Evolutionary conservation across 169 alveolate genomes (phyloP).

Genomic region (Cryptosporidium baileyi): DNA sequence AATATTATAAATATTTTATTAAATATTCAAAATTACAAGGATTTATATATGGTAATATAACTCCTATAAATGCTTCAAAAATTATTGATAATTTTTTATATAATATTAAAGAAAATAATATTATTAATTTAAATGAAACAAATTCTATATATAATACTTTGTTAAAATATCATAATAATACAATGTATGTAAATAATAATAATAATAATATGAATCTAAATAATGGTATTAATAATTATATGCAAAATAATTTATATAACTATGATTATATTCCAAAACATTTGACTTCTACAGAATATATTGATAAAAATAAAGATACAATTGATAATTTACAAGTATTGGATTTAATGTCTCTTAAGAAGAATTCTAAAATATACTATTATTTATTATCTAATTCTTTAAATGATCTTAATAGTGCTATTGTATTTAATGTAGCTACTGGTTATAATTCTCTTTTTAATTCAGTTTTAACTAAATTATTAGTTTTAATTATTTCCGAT

Average conservation of each 20-base stretch:
- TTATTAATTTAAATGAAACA: not conserved
- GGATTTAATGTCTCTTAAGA: not conserved
- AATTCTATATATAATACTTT: not conserved
- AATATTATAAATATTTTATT: not conserved
- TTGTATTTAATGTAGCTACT: not conserved
- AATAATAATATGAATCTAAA: no score
- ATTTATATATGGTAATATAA: conserved; percentile 4
- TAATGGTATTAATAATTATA: not conserved
- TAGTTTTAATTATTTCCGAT: not conserved
- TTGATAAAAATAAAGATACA: not conserved
- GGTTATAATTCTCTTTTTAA: not conserved
- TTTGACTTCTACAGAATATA: not conserved
- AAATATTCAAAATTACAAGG: not conserved
- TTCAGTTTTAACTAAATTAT: not conserved
- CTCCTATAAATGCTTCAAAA: not conserved
- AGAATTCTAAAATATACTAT: not conserved
- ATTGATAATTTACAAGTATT: not conserved
- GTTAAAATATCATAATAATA: not conserved
- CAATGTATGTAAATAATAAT: no score
- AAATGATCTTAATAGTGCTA: not conserved
- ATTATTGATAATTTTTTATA: not conserved
- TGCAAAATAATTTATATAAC: no score
- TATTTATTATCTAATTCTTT: not conserved
- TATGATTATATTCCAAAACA: not conserved
- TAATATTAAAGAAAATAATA: not conserved